Evolutionary conservation across 345 rosid species (phyloP), one percentile per base, ranked within the genome.

Genomic region (Noccaea caerulescens): DNA sequence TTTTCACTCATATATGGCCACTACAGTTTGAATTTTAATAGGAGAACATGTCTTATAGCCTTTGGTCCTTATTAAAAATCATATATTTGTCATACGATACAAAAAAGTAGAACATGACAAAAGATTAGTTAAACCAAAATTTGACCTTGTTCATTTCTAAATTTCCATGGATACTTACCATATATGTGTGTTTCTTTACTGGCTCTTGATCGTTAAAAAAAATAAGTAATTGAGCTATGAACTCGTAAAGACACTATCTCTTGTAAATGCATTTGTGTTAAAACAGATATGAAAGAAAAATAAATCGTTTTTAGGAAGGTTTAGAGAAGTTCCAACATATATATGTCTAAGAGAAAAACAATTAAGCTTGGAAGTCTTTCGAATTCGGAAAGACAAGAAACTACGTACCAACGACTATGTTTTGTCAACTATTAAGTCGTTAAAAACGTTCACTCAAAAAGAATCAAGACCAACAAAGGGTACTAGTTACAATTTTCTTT

Each of bases 21-120:
- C 30, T 10, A 33, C 12, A 47, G 5, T 64, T 64, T 64, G 57
- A 47, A 34, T 63, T 3, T 14, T 32, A 46, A 33, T 33, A 55
- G 36, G 34, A 45, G 45, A 64, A 47, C 66, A 65, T 64, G 36
- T 37, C 58, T 72, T 25, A 27, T 27, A 54, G 10, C 71, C 51
- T 46, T 27, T 39, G 10, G 25, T 56, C 12, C 14, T 9, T 38
- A 10, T 16, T 16, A 8, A 57, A 9, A 9, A 9, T 2, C 16
- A 58, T 10, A 38, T 37, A 57, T 9, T 3, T 57, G 42, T 11
- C 14, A 55, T 58, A 13, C 36, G 54, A 53, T 44, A 55, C 27
- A 12, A 66, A 65, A 32, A 65, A 32, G 67, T 41, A 58, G 72
- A 66, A 49, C 47, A 20, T 50, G 72, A 66, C 77, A 66, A 73